Evolutionary conservation across 129 eudicot species (phyloP), one percentile per base, ranked within the genome.

Genomic region (Cynara cardunculus): DNA sequence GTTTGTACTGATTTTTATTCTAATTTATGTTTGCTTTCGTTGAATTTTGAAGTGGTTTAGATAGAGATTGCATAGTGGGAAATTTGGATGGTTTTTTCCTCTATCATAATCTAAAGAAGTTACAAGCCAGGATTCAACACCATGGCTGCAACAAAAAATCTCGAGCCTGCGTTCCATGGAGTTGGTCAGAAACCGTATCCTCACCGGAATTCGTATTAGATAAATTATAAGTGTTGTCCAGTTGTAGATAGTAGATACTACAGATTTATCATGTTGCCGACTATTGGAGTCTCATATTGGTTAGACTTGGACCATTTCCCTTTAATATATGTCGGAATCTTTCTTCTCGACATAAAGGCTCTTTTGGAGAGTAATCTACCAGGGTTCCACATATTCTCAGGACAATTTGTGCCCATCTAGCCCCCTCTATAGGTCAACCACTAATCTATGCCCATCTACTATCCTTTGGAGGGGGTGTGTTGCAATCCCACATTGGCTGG

Each of bases 141-240:
- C 68, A 96, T 96, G 99, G 88, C 99, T 82, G 85, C 87, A 85
- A 86, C 96, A 77, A 96, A 96, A 89, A 87, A 95, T 85, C 83
- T 96, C 85, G 99, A 96, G 77, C 98, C 99, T 90, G 99, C 98
- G 85, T 96, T 96, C 80, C 97, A 91, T 78, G 98, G 97, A 75
- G 97, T 87, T 67, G 99, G 99, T 72, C 89, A 87, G 81, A 96
- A 71, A 86, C 74, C 89, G 99, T 96, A 96, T 96, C 99, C 99
- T 92, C 84, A 13, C 53, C 69, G 62, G 25, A 37, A 37, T 21
- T 62, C 16, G 24, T 25, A 37, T 73, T 67, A 21, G 64, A 26
- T 66, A 61, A 24, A 37, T 65, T 10, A 35, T 13, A 37, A 25
- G 37, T 25, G 7, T 30, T 28, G 19, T 61, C 25, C 3, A 61